phyloP scores from a whole-genome alignment of 176 grass and related monocot genomes.

The Aechmea fasciata region DNA sequence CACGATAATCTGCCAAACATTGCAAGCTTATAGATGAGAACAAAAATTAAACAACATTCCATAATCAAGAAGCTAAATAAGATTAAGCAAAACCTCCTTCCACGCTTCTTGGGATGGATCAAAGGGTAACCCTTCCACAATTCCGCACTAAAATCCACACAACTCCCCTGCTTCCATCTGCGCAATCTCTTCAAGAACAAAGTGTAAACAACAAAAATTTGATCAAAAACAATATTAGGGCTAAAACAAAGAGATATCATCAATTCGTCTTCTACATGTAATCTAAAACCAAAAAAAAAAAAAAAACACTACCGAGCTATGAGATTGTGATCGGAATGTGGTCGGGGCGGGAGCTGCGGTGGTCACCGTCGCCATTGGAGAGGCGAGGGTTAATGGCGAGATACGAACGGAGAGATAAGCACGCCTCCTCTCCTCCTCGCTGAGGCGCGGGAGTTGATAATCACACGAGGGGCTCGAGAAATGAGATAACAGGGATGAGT shows the following conservation, averaged over 20 bases:
- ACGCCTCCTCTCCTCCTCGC: too few species aligned
- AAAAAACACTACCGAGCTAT: background rate
- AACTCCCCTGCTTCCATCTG: background rate
- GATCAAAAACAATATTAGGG: background rate
- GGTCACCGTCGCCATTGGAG: background rate
- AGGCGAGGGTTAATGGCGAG: background rate
- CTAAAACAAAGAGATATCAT: background rate
- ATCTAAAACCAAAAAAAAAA: background rate
- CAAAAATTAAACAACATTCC: background rate
- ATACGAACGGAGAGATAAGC: too few species aligned
- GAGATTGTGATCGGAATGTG: background rate
- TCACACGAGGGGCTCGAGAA: too few species aligned
- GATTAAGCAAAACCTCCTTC: slow-evolving; percentile 9
- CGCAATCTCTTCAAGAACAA: slow-evolving; percentile 1
- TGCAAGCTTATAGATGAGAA: background rate
- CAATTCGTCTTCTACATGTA: background rate
- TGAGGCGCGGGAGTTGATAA: too few species aligned
- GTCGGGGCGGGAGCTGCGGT: background rate
- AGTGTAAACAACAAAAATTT: background rate
- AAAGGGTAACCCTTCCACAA: background rate
- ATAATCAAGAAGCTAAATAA: background rate
- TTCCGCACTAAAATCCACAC: background rate
- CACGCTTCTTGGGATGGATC: background rate
- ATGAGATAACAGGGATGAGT: too few species aligned
- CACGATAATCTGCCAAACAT: background rate